These are phyloP conservation scores for Globisporangium nodosum DNA, from an alignment of 352 stramenopile genomes.

Conservation along the genomic window DNA sequence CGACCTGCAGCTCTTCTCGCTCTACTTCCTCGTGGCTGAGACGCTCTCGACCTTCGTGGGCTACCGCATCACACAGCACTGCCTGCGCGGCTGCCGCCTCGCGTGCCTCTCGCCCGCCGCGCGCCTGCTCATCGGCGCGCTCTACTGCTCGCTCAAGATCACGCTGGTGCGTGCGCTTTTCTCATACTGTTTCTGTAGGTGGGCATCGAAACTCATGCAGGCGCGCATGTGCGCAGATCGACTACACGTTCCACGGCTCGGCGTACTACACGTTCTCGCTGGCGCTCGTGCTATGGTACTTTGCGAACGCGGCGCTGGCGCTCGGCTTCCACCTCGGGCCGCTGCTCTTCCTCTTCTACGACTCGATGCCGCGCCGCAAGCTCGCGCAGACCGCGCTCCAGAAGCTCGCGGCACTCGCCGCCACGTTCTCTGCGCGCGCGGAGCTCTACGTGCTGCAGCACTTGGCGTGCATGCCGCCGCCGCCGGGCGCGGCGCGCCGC, in stretches of 20 bases:
- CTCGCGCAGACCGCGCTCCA: conserved; percentile 50
- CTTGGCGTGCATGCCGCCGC: conserved; percentile 33
- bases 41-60: conserved; percentile 69
- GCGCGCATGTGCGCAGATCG: conserved; percentile 28
- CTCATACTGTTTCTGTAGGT: conserved; percentile 2
- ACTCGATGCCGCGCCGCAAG: conserved; percentile 52
- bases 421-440: conserved; percentile 30
- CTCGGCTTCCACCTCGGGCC: conserved; percentile 74
- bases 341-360: conserved; percentile 76
- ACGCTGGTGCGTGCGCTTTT: conserved; percentile 32
- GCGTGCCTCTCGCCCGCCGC: conserved; percentile 51
- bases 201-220: no score
- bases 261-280: conserved; percentile 61
- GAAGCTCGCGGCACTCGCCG: conserved; percentile 27
- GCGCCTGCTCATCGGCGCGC: conserved; percentile 62
- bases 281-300: conserved; percentile 61
- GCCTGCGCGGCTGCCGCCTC: conserved; percentile 59
- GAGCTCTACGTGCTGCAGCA: conserved; percentile 58
- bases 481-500: conserved; percentile 6
- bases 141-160: conserved; percentile 78
- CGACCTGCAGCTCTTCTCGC: conserved; percentile 60
- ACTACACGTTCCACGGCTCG: conserved; percentile 76
- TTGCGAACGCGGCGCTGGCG: conserved; percentile 57
- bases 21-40: conserved; percentile 78
- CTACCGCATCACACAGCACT: conserved; percentile 79